These are phyloP conservation scores for Arthrobotrys iridis DNA, from an alignment of 2,329 filamentous ascomycete species.

Conservation along the genomic window DNA sequence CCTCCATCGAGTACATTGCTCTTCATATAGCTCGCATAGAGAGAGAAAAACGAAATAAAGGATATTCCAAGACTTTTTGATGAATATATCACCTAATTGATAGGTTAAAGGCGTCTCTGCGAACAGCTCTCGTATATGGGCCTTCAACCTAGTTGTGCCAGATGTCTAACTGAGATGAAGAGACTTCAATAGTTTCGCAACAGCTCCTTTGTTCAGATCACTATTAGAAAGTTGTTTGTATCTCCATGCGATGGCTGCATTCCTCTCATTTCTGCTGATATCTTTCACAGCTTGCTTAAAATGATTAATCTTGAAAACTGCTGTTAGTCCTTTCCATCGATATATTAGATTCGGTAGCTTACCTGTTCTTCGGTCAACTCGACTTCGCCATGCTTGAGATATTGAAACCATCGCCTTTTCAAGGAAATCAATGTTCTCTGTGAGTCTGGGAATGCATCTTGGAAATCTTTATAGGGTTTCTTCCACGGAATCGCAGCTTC, in stretches of 20 bases:
- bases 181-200: conserved; percentile 31
- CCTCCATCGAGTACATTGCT: too few species aligned
- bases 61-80: too few species aligned
- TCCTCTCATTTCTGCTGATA: conserved; percentile 32
- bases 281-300: conserved; percentile 46
- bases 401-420: conserved; percentile 17
- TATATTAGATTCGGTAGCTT: background rate
- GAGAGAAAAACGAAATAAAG: too few species aligned
- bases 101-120: too few species aligned
- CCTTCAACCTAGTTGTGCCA: background rate
- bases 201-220: conserved; percentile 19
- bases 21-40: too few species aligned
- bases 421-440: conserved; percentile 1
- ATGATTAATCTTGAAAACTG: background rate
- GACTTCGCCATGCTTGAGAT: conserved; percentile 3
- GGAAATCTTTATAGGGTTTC: background rate
- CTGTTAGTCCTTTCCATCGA: background rate
- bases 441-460: background rate
- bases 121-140: too few species aligned
- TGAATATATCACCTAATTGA: too few species aligned
- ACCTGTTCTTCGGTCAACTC: conserved; percentile 36
- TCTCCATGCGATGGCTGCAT: conserved; percentile 44
- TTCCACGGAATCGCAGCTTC: conserved; percentile 11
- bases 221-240: conserved; percentile 18
- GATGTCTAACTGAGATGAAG: background rate